Evolutionary conservation across 768 basidiomycete species (phyloP), one percentile per base, ranked within the genome.

Genomic region (Termitomyces sp.): DNA sequence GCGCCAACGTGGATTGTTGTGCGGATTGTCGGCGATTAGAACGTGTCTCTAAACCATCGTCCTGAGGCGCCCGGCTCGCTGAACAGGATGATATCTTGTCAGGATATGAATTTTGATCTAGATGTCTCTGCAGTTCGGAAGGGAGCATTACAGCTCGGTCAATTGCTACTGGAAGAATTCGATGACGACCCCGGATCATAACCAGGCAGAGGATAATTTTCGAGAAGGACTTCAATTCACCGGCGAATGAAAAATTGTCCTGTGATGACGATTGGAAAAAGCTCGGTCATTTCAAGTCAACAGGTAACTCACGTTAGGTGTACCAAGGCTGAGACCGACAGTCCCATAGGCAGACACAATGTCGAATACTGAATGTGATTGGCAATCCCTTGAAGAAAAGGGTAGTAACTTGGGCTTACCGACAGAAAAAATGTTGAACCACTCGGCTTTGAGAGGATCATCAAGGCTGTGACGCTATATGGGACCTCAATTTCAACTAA

Each of bases 171-270:
- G 92, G 92, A 7, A 94, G 74, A 37, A 92, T 92, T 47, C 94
- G 87, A 70, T 98, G 94, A 13, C 93, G 83, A 8, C 94, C 94
- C 57, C 97, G 89, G 59, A 99, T 80, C 92, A 98, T 98, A 63
- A 98, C 93, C 10, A 82, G 69, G 66, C 85, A 87, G 27, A 98
- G 63, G 56, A 98, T 85, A 36, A 98, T 79, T 70, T 98, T 98
- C 0, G 94, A 94, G 5, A 97, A 71, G 0, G 88, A 82, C 14
- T 79, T 76, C 58, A 95, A 85, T 10, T 87, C 83, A 2, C 93
- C 95, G 5, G 84, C 83, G 54, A 98, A 80, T 0, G 91, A 92
- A 64, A 84, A 92, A 67, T 90, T 88, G 67, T 82, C 78, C 94
- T 97, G 61, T 3, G 36, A 52, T 32, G 14, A 31, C 53, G 13